phyloP scores from a whole-genome alignment of 331 rosid species.

The Malus hybrid region DNA sequence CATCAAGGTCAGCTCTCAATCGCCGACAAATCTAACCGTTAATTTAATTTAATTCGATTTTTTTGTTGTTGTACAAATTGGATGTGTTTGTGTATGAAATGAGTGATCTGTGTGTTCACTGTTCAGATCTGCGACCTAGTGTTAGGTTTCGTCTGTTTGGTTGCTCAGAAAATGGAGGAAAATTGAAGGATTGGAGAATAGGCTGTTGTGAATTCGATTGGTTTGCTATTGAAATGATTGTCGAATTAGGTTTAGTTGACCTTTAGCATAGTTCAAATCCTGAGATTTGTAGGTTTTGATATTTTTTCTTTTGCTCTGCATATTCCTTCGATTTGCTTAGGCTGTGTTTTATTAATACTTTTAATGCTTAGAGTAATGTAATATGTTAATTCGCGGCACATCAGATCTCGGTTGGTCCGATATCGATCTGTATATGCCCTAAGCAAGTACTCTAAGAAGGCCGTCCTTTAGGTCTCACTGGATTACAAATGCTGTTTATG shows the following conservation, averaged over 20 bases:
- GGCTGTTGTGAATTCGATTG: background rate
- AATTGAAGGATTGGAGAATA: background rate
- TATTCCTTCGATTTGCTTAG: background rate
- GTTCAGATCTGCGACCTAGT: conserved; percentile 36
- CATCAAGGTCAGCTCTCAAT: conserved; percentile 46
- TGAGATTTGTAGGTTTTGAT: background rate
- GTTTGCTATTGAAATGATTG: conserved; percentile 1
- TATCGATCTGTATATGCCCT: background rate
- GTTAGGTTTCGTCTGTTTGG: conserved; percentile 11
- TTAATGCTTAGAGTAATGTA: background rate
- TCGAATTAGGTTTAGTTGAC: background rate
- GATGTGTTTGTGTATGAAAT: background rate
- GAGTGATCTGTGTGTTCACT: conserved; percentile 19
- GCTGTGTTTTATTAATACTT: background rate
- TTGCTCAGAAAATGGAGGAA: background rate
- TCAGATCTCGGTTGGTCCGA: background rate
- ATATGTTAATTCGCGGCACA: background rate
- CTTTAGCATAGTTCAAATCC: background rate
- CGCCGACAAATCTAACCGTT: background rate
- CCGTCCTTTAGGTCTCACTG: background rate
- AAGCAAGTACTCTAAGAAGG: background rate
- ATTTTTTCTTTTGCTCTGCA: background rate
- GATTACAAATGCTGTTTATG: background rate
- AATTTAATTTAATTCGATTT: background rate
- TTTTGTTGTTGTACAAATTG: no score